phyloP scores from a whole-genome alignment of 1,139 yeast genomes.

The Candida freyschussii region DNA sequence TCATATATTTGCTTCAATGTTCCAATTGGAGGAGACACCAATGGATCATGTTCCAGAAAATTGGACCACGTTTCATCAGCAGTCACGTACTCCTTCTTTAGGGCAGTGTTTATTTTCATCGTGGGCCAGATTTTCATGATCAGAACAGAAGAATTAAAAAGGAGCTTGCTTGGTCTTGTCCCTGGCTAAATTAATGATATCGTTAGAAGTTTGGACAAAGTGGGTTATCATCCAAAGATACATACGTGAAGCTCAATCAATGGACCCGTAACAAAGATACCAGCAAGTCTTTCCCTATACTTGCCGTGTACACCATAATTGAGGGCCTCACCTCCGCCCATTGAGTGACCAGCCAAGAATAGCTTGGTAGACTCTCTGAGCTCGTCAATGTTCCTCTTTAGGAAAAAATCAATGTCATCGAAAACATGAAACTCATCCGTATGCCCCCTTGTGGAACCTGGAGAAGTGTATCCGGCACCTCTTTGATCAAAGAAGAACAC shows the following conservation, averaged over 20 bases:
- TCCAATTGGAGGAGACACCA: conserved; percentile 40
- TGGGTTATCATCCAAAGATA: conserved; percentile 7
- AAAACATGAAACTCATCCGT: conserved; percentile 63
- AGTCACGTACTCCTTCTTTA: conserved; percentile 53
- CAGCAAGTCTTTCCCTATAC: conserved; percentile 46
- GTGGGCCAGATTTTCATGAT: conserved; percentile 50
- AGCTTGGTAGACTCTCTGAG: conserved; percentile 35
- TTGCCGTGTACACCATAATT: conserved; percentile 72
- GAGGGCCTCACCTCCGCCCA: conserved; percentile 87
- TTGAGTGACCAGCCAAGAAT: conserved; percentile 78
- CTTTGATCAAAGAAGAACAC: conserved; percentile 79
- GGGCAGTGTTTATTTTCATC: conserved; percentile 49
- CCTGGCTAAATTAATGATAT: no score
- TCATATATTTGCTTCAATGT: conserved; percentile 54
- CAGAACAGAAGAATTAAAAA: conserved; percentile 43
- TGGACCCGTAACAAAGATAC: conserved; percentile 65
- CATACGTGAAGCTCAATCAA: conserved; percentile 47
- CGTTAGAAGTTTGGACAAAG: conserved; percentile 5
- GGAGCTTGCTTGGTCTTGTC: conserved; percentile 49
- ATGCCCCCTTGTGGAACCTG: conserved; percentile 53
- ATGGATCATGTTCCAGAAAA: conserved; percentile 40
- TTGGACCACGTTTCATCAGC: conserved; percentile 45
- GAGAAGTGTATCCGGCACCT: conserved; percentile 79
- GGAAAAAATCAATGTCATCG: conserved; percentile 64
- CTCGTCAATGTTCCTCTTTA: conserved; percentile 30